A percentile compares a stretch with the other conserved stretches of the same genome.
Conservation (phyloP, 805 yeast genomes). For the Wickerhamomyces strasburgensis region DNA sequence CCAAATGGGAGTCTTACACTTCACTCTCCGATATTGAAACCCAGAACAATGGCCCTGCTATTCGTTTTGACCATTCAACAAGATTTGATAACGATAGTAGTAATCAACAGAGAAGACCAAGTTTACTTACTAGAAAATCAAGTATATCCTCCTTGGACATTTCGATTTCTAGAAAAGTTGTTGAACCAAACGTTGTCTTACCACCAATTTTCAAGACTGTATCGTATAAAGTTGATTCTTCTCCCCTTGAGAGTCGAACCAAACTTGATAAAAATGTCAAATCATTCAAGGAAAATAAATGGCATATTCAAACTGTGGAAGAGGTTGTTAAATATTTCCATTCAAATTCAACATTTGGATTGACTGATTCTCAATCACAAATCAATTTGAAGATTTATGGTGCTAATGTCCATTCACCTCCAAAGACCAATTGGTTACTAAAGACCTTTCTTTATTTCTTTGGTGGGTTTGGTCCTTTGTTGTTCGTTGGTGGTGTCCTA, state of each 20-base stretch:
- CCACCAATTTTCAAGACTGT: constrained; percentile 36
- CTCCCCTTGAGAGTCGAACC: constrained; percentile 8
- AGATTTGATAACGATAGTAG: too few relatives aligned
- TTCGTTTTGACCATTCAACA: not conserved
- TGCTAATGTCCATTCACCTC: constrained; percentile 33
- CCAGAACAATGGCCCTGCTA: too few relatives aligned
- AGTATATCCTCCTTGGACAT: constrained; percentile 3
- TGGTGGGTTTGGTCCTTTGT: constrained; percentile 44
- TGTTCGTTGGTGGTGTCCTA: constrained; percentile 38
- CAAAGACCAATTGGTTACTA: constrained; percentile 29
- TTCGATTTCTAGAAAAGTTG: constrained; percentile 5
- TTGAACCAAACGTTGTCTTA: constrained; percentile 27
- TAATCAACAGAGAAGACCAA: constrained; percentile 1
- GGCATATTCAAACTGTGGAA: constrained; percentile 28
- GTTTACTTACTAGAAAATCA: not conserved
- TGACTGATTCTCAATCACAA: constrained; percentile 14
- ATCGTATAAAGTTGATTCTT: constrained; percentile 32
- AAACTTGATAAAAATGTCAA: constrained; percentile 16
- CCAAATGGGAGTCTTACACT: too few relatives aligned
- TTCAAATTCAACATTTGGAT: constrained; percentile 24
- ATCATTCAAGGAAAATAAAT: constrained; percentile 27
- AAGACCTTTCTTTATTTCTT: constrained; percentile 37
- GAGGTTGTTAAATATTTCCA: constrained; percentile 23
- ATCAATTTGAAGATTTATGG: constrained; percentile 26
- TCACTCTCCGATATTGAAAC: too few relatives aligned